Percentiles rank a stretch among this genome's conserved stretches.
Conservation (phyloP, 1,284 basidiomycete genomes). For the Leccinum ponderosum region DNA sequence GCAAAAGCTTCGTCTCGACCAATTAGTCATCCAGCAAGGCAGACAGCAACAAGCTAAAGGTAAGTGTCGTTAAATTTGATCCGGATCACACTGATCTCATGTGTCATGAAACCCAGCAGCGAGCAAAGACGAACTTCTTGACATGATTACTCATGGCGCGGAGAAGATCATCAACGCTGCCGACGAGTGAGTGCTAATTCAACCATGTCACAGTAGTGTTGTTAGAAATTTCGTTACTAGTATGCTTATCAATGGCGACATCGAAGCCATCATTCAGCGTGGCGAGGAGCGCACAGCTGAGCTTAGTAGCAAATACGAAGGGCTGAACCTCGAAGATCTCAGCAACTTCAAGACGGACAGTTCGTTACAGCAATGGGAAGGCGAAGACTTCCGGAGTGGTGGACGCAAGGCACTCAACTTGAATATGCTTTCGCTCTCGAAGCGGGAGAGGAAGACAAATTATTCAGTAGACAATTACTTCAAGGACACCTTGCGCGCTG, state of each 20-base stretch:
- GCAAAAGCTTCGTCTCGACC: conserved; percentile 94
- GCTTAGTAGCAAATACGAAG: conserved; percentile 92
- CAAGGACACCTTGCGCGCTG: conserved; percentile 87
- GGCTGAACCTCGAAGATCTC: conserved; percentile 87
- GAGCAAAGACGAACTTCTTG: conserved; percentile 94
- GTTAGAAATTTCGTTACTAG: conserved; percentile 38
- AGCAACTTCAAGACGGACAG: conserved; percentile 97
- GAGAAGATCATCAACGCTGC: conserved; percentile 91
- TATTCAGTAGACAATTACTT: conserved; percentile 96
- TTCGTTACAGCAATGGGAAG: conserved; percentile 92
- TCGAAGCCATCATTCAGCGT: conserved; percentile 91
- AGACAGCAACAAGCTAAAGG: conserved; percentile 73
- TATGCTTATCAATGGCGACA: conserved; percentile 87
- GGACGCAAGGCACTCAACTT: conserved; percentile 73
- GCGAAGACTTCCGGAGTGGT: conserved; percentile 85
- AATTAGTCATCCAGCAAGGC: conserved; percentile 98
- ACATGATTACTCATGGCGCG: conserved; percentile 98
- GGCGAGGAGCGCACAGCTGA: conserved; percentile 91
- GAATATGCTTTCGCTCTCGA: conserved; percentile 89
- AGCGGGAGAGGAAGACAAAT: conserved; percentile 94
- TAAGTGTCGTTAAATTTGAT: conserved; percentile 23
- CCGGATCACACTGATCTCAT: neutral
- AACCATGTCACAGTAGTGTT: neutral
- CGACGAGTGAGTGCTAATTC: conserved; percentile 51
- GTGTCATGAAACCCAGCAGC: conserved; percentile 52